Percentiles rank a stretch among this genome's conserved stretches.
These are phyloP conservation scores for Acacia crassicarpa DNA, from an alignment of 306 rosid genomes.

Conservation along the genomic window DNA sequence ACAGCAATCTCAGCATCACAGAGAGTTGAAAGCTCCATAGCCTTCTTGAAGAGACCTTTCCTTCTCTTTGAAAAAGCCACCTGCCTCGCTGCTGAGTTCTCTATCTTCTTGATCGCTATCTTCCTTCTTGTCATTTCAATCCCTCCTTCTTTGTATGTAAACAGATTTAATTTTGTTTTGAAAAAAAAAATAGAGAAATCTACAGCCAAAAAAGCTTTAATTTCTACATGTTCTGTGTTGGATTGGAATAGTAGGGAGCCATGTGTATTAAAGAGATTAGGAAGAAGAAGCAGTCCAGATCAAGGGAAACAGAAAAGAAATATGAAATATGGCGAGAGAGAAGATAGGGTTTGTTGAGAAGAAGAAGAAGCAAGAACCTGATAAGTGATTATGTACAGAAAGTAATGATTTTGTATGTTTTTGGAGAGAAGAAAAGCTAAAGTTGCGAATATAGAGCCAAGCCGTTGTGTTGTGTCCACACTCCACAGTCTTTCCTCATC, in stretches of 20 bases:
- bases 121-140: no score
- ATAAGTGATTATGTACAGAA: no score
- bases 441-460: not conserved
- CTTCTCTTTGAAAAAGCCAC: not conserved
- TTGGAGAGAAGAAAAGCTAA: not conserved
- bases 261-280: not conserved
- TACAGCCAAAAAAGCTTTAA: not conserved
- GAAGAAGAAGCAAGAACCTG: not conserved
- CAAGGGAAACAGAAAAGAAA: not conserved
- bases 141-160: no score
- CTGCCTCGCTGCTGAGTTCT: conserved; percentile 28
- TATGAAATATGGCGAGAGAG: not conserved
- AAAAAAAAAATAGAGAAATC: not conserved
- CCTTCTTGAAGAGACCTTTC: not conserved
- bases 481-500: not conserved
- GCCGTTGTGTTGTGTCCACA: not conserved
- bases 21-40: not conserved
- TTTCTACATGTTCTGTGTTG: not conserved
- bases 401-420: not conserved
- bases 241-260: not conserved
- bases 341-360: not conserved
- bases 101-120: no score
- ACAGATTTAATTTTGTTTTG: no score
- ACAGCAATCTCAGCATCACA: not conserved
- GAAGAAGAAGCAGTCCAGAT: not conserved